phyloP scores from a whole-genome alignment of 1,284 basidiomycete genomes.

The Trichosporon asahii region DNA sequence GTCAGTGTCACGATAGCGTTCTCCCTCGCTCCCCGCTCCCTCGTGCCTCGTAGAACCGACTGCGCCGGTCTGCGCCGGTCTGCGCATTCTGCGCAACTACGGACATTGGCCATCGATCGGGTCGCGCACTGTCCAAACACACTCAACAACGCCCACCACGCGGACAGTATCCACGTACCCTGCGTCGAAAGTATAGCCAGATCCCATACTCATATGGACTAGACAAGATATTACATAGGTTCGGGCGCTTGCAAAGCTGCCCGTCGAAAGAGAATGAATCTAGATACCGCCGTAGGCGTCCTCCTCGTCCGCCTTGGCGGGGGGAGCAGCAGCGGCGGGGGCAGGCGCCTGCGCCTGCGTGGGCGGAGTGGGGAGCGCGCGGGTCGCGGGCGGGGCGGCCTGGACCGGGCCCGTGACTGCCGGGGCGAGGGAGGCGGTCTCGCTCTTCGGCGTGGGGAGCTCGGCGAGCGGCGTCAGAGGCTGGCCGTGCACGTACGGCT shows the following conservation, averaged over 20 bases:
- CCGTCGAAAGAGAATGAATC: not conserved
- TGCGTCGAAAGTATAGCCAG: not conserved
- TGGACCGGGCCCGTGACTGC: slow-evolving; percentile 20
- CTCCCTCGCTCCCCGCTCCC: not conserved
- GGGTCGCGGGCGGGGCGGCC: not conserved
- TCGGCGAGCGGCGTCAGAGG: slow-evolving; percentile 45
- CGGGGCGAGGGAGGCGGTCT: slow-evolving; percentile 1
- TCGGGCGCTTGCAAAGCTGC: not conserved
- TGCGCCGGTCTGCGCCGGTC: no score
- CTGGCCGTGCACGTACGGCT: slow-evolving; percentile 47
- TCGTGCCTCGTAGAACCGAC: no score
- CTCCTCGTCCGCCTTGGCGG: slow-evolving; percentile 25
- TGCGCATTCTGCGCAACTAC: no score
- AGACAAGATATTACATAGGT: not conserved
- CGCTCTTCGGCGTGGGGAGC: slow-evolving; percentile 34
- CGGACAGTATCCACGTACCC: no score
- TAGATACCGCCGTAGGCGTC: slow-evolving; percentile 50
- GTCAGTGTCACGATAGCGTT: no score
- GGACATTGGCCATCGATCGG: no score
- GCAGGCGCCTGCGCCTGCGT: slow-evolving; percentile 33
- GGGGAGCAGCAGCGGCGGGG: no score
- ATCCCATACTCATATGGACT: not conserved
- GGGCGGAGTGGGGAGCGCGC: slow-evolving; percentile 12
- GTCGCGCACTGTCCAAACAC: no score
- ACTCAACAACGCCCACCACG: no score